These are phyloP conservation scores for Capronia epimyces DNA, from an alignment of 2,329 filamentous ascomycete species.

Conservation along the genomic window DNA sequence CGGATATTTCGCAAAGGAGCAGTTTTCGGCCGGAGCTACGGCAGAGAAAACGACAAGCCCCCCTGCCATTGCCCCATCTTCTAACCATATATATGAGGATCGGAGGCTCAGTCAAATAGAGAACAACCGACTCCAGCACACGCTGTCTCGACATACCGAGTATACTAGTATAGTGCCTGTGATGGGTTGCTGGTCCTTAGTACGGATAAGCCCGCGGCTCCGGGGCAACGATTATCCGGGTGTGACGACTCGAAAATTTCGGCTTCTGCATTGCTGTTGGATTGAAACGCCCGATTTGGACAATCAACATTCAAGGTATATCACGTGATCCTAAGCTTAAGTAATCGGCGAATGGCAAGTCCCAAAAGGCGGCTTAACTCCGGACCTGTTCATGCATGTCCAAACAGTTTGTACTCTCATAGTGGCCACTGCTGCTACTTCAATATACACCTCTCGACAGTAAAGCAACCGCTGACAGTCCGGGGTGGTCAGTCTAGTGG, in stretches of 20 bases:
- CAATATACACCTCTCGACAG: not conserved
- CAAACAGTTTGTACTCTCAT: not conserved
- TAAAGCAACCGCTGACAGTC: not conserved
- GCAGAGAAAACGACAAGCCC: too few relatives aligned
- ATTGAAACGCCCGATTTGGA: not conserved
- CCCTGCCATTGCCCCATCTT: too few relatives aligned
- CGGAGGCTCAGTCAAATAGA: too few relatives aligned
- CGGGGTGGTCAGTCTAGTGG: too few relatives aligned
- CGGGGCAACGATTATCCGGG: too few relatives aligned
- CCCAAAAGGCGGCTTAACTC: not conserved
- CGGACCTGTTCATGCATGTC: not conserved
- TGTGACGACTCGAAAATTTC: not conserved
- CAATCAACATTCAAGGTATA: not conserved
- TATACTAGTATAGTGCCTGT: not conserved
- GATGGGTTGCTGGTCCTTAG: not conserved
- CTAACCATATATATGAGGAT: too few relatives aligned
- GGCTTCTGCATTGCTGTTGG: not conserved
- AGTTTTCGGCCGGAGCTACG: not conserved
- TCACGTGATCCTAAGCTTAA: not conserved
- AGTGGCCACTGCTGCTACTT: not conserved
- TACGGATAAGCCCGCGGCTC: too few relatives aligned
- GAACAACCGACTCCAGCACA: too few relatives aligned
- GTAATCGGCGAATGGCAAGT: not conserved
- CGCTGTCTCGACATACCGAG: too few relatives aligned
- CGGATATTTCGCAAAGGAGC: too few relatives aligned